These are phyloP conservation scores for Ustilago lituana DNA, from an alignment of 1,284 basidiomycete species.

Conservation along the genomic window DNA sequence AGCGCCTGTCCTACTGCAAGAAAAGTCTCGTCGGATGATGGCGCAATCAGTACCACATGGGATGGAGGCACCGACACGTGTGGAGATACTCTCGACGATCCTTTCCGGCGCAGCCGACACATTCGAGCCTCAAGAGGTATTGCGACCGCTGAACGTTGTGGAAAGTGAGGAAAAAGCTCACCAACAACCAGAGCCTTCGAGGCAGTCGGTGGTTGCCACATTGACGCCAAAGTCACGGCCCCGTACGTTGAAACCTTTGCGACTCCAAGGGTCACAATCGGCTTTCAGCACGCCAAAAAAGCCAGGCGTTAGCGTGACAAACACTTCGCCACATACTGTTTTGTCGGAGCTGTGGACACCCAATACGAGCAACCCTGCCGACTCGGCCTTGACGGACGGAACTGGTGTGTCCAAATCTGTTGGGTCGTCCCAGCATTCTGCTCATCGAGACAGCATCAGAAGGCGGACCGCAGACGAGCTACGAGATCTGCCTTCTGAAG, in stretches of 20 bases:
- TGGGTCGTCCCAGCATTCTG: not conserved
- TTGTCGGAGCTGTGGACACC: conserved; percentile 27
- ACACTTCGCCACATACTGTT: conserved; percentile 11
- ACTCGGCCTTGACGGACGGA: conserved; percentile 19
- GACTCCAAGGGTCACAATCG: not conserved
- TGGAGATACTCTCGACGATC: too few relatives aligned
- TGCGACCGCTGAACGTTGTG: not conserved
- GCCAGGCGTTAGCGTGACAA: conserved; percentile 9
- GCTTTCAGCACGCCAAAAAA: not conserved
- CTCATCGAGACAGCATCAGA: not conserved
- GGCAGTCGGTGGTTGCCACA: not conserved
- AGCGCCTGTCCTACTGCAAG: too few relatives aligned
- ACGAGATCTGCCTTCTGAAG: not conserved
- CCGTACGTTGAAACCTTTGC: conserved; percentile 5
- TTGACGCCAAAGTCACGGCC: not conserved
- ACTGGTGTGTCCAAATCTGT: conserved; percentile 2
- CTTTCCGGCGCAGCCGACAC: too few relatives aligned
- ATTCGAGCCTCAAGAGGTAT: not conserved
- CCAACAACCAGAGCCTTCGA: not conserved
- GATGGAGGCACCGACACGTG: too few relatives aligned
- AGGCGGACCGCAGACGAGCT: not conserved
- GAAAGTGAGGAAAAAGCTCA: not conserved
- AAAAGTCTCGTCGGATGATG: too few relatives aligned
- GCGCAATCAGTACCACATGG: too few relatives aligned
- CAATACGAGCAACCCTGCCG: conserved; percentile 9